phyloP scores from a whole-genome alignment of 768 basidiomycete species.

The Tricholoma furcatifolium region DNA sequence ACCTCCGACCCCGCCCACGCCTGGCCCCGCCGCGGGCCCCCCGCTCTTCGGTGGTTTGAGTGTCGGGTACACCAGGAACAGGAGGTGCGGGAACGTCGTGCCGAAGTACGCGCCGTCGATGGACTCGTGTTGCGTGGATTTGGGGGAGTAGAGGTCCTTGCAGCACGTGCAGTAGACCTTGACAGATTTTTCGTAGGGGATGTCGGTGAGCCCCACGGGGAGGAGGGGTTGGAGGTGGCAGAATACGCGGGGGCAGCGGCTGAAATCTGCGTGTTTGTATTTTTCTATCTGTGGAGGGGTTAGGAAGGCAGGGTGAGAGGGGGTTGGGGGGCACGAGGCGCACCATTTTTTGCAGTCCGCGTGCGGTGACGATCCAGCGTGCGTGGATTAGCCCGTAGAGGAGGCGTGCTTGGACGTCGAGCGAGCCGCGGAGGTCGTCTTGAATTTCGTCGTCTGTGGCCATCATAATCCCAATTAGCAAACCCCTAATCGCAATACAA shows the following conservation, averaged over 20 bases:
- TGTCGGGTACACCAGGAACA: slow-evolving; percentile 95
- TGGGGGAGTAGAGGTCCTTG: slow-evolving; percentile 98
- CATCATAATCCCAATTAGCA: no score
- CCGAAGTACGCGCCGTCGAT: slow-evolving; percentile 99
- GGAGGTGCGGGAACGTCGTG: slow-evolving; percentile 94
- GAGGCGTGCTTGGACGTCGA: slow-evolving; percentile 91
- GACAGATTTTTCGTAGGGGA: slow-evolving; percentile 98
- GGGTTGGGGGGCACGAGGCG: background rate
- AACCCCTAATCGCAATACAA: no score
- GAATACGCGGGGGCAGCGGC: slow-evolving; percentile 95
- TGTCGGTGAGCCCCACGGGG: slow-evolving; percentile 93
- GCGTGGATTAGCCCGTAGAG: slow-evolving; percentile 97
- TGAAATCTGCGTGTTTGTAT: slow-evolving; percentile 98
- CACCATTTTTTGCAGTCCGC: slow-evolving; percentile 96
- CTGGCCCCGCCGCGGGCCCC: no score
- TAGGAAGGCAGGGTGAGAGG: background rate
- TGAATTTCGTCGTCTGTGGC: slow-evolving; percentile 85
- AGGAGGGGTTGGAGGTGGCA: slow-evolving; percentile 94
- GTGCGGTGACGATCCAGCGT: slow-evolving; percentile 92
- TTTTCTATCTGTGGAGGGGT: slow-evolving; percentile 72
- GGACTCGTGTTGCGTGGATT: slow-evolving; percentile 93
- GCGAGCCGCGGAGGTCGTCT: slow-evolving; percentile 86
- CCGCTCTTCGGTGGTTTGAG: slow-evolving; percentile 84
- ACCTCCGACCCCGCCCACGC: slow-evolving; percentile 22
- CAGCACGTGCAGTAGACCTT: slow-evolving; percentile 98